phyloP scores from a whole-genome alignment of 495 filamentous ascomycete genomes.

The Talaromyces thailandensis region DNA sequence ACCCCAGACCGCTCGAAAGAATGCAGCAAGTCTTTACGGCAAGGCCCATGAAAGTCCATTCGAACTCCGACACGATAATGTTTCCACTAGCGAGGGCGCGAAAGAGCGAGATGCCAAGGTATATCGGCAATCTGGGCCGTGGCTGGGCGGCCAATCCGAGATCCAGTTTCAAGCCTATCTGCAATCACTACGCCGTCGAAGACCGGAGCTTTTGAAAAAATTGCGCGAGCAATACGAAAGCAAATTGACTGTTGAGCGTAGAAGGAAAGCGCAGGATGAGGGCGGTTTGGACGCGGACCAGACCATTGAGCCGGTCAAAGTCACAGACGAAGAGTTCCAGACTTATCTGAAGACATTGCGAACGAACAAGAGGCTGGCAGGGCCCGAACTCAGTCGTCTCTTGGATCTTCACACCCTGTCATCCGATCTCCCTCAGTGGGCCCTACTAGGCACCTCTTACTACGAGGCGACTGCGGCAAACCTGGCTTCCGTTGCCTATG shows the following conservation, averaged over 20 bases:
- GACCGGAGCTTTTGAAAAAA: slow-evolving; percentile 52
- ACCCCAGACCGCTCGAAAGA: slow-evolving; percentile 17
- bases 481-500: slow-evolving; percentile 40
- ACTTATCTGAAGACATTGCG: slow-evolving; percentile 53
- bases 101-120: slow-evolving; percentile 23
- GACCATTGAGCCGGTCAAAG: slow-evolving; percentile 21
- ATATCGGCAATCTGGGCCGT: slow-evolving; percentile 57
- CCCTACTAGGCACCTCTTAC: slow-evolving; percentile 21
- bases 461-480: slow-evolving; percentile 28
- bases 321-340: slow-evolving; percentile 52
- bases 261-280: slow-evolving; percentile 36
- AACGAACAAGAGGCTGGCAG: slow-evolving; percentile 36
- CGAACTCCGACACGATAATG: slow-evolving; percentile 39
- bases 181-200: slow-evolving; percentile 49
- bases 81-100: slow-evolving; percentile 25
- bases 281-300: slow-evolving; percentile 29
- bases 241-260: slow-evolving; percentile 33
- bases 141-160: slow-evolving; percentile 65
- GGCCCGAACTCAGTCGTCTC: slow-evolving; percentile 35
- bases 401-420: slow-evolving; percentile 39
- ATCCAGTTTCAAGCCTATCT: slow-evolving; percentile 63
- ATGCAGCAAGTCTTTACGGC: neutral
- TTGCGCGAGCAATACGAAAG: slow-evolving; percentile 36
- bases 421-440: slow-evolving; percentile 25
- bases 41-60: slow-evolving; percentile 39